Conservation (phyloP, 2,329 filamentous ascomycete genomes). For the Fusarium phyllophilum region DNA sequence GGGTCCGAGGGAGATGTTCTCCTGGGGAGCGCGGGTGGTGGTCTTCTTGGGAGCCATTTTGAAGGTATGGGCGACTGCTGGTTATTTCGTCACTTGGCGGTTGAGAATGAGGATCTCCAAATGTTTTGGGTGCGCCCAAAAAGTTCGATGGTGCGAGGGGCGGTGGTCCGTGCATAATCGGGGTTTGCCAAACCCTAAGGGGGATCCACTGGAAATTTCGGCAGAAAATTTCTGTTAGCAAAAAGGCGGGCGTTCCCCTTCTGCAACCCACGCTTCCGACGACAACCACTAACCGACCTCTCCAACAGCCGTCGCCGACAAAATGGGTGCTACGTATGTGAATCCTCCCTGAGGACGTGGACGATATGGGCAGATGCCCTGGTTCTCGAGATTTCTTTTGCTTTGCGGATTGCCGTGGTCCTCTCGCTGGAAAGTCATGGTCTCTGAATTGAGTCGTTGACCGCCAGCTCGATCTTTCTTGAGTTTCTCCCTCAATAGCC, state of each 20-base stretch:
- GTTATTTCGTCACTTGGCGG: conserved; percentile 49
- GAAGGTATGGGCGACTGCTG: conserved; percentile 52
- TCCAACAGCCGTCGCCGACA: conserved; percentile 53
- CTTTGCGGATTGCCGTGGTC: conserved; percentile 82
- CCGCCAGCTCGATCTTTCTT: conserved; percentile 84
- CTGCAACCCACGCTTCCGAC: conserved; percentile 39
- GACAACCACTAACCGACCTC: conserved; percentile 54
- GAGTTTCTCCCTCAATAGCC: conserved; percentile 66
- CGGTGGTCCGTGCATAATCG: conserved; percentile 54
- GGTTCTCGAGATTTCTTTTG: conserved; percentile 60
- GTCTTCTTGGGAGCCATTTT: conserved; percentile 96
- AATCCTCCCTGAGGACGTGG: conserved; percentile 51
- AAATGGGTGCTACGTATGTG: conserved; percentile 66
- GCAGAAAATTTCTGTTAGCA: conserved; percentile 25
- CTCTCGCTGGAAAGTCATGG: conserved; percentile 74
- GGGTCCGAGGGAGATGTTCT: conserved; percentile 98
- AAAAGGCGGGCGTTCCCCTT: conserved; percentile 1
- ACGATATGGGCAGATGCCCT: conserved; percentile 52
- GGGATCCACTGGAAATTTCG: conserved; percentile 25
- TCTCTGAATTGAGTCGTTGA: conserved; percentile 45
- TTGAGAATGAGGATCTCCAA: conserved; percentile 48
- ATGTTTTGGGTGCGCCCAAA: conserved; percentile 41
- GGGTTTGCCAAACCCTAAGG: conserved; percentile 45
- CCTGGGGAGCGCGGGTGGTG: conserved; percentile 77
- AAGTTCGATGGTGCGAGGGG: conserved; percentile 39